Evolutionary conservation across 305 asterid genomes (phyloP), one percentile per base, ranked within the genome.

Genomic region (Fraxinus platypoda): DNA sequence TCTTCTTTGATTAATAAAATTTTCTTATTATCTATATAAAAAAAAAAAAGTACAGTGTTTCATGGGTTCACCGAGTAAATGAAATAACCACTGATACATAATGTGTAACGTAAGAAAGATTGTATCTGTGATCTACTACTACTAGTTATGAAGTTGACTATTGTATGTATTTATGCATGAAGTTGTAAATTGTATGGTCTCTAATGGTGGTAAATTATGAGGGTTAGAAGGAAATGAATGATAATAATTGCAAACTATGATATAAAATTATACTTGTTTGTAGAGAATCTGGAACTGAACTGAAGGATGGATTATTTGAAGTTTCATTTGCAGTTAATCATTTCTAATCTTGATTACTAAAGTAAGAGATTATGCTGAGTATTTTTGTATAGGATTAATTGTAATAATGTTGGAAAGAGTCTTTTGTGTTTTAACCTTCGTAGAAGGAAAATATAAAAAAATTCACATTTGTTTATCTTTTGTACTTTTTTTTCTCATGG

Each of bases 121-220:
- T 54, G 25, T 4, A 54, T 54, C 64, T 54, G 64, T 54, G 64
- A n/a, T 54, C 25, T 54, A 54, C 64, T 17, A 52, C 64, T 17
- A n/a, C 3, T 17, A n/a, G 34, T 30, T 31, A 13, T 78, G 74
- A 6, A 8, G 54, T 84, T 35, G 70, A 31, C 17, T 57, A 34
- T 26, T 66, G 46, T 57, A 74, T 64, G 17, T 1, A 62, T 19
- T 62, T 23, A 13, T 37, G 64, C 82, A 30, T 73, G 73, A 62
- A 33, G 13, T 77, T 72, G 77, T 70, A 33, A 78, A 76, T 52
- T 76, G 41, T 79, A 49, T 43, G 78, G 37, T 21, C 62, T 8
- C 52, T 71, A 52, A 5, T 21, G 46, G 72, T 62, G 30, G 30
- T 62, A 78, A 23, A 72, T 76, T 75, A 52, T 33, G 25, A 35